Base-by-base conservation (phyloP, 495 filamentous ascomycete genomes). In the Venustampulla echinocandica region DNA sequence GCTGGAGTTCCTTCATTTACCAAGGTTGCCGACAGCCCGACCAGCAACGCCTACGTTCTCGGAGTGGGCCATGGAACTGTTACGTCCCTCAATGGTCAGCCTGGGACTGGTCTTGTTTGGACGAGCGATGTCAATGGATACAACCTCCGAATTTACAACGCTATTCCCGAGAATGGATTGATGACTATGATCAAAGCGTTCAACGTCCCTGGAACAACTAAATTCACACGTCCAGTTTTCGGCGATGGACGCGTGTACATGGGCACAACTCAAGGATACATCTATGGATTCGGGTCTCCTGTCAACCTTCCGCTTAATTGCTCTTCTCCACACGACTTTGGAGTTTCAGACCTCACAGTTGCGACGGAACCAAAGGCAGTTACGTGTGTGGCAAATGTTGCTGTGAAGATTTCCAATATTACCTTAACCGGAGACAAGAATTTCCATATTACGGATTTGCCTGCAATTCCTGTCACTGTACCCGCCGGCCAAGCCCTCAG, bases 141-240 rank as follows among this genome's bases (percentile, higher is more conserved):
- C 3, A 63, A 62, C 39, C 51, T 70, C 10, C 61, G 64, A 5
- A 64, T 69, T 7, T 70, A 71, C 50, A 65, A 68, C 10, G 64
- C 67, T 11, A 54, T 70, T 21, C 68, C 70, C 0, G 56, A 56
- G 10, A 52, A 64, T 23, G 63, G 65, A 0, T 39, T 57, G 3
- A 44, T 71, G 22, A 63, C 55, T 4, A 53, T 60, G 5, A 53
- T 67, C n/a, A 62, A 59, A 0, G 39, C 55, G 3, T 63, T 69
- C 48, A 64, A 62, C 30, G 56, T 66, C 32, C 42, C 50, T 9
- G 63, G 60, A 1, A 58, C 65, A 11, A 60, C 57, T 11, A 68
- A 68, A 24, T 67, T 68, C 47, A 64, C 59, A 0, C 51, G 65
- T 15, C 65, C 65, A 18, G 60, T 56, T 1, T 68, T 68, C 18